Percentiles rank a stretch among this genome's conserved stretches.
These are phyloP conservation scores for Calycina marina DNA, from an alignment of 2,329 filamentous ascomycete species.

Conservation along the genomic window DNA sequence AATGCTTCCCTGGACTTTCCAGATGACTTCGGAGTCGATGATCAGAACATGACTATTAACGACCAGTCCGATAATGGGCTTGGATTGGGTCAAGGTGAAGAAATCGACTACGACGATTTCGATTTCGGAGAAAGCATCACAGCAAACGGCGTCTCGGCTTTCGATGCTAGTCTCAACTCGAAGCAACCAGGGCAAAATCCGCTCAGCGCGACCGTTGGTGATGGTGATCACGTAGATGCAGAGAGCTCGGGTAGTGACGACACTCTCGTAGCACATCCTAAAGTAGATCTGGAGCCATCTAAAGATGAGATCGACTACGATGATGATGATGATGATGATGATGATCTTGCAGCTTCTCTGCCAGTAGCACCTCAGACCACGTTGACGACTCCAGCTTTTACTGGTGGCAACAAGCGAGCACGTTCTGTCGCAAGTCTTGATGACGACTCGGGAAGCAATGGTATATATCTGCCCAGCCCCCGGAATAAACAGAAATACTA, in stretches of 20 bases:
- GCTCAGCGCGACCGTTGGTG: no score
- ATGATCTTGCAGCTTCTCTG: constrained; percentile 7
- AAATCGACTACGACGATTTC: no score
- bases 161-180: no score
- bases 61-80: no score
- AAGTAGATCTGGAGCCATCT: constrained; percentile 10
- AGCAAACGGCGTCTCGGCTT: no score
- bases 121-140: no score
- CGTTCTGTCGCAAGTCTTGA: background rate
- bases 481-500: background rate
- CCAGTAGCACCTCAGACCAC: background rate
- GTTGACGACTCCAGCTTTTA: background rate
- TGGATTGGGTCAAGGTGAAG: no score
- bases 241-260: constrained; percentile 22
- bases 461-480: background rate
- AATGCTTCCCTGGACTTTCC: no score
- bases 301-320: constrained; percentile 21
- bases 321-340: constrained; percentile 15
- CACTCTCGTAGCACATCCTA: constrained; percentile 7
- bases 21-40: no score
- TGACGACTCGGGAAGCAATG: background rate
- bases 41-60: no score
- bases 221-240: background rate
- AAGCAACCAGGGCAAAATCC: no score
- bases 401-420: background rate